phyloP scores from a whole-genome alignment of 768 basidiomycete species.

The Tricholoma bakamatsutake region DNA sequence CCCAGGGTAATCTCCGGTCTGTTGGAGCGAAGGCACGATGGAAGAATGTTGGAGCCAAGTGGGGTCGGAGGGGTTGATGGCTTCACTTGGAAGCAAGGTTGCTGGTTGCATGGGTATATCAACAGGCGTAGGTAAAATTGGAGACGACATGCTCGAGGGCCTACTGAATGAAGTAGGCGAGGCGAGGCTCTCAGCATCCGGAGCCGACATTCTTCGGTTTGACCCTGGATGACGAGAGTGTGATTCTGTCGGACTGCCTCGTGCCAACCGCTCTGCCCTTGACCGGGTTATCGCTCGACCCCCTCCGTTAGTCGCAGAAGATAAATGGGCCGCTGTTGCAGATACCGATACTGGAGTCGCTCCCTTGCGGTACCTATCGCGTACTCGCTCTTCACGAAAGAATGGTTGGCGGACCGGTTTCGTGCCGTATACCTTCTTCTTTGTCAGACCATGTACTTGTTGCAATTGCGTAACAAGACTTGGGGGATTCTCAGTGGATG shows the following conservation, averaged over 20 bases:
- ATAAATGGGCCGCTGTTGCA: constrained; percentile 10
- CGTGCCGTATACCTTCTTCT: constrained; percentile 59
- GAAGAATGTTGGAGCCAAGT: constrained; percentile 3
- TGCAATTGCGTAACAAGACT: constrained; percentile 60
- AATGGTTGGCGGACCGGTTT: constrained; percentile 48
- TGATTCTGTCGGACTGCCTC: constrained; percentile 27
- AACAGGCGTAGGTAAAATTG: constrained; percentile 15
- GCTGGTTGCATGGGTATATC: constrained; percentile 7
- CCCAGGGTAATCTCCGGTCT: constrained; percentile 2
- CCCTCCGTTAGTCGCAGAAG: constrained; percentile 18
- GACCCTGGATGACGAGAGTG: constrained; percentile 24
- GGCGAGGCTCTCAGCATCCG: constrained; percentile 25
- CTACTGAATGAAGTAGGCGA: constrained; percentile 11
- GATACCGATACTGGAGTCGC: constrained; percentile 23
- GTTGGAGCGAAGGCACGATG: constrained; percentile 6
- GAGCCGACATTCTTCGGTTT: constrained; percentile 30
- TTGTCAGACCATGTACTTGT: constrained; percentile 62
- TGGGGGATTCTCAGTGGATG: constrained; percentile 24
- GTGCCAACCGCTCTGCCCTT: constrained; percentile 27
- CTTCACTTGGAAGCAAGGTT: constrained; percentile 1
- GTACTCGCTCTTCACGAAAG: constrained; percentile 44
- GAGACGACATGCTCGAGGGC: constrained; percentile 14
- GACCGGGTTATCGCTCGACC: constrained; percentile 29
- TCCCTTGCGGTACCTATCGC: constrained; percentile 17
- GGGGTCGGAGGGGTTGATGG: constrained; percentile 5